Evolutionary conservation across 2,329 filamentous ascomycete genomes (phyloP).

Genomic region (Colletotrichum gloeosporioides): DNA sequence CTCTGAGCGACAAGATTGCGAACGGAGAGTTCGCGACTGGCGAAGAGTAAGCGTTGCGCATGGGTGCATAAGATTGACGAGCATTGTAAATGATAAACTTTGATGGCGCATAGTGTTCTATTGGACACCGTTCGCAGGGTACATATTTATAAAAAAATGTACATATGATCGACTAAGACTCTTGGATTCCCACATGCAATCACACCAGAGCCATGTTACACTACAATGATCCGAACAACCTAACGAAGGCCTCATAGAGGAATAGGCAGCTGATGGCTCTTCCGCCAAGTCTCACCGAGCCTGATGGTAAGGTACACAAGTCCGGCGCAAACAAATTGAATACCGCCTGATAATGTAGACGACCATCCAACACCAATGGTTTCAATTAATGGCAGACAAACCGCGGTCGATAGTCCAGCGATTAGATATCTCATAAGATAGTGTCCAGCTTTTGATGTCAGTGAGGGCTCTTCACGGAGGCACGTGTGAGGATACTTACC

Average conservation of each 20-base stretch:
- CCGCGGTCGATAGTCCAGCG: conserved; percentile 72
- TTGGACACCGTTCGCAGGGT: no score
- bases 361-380: conserved; percentile 83
- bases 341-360: conserved; percentile 61
- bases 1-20: conserved; percentile 36
- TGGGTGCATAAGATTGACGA: background rate
- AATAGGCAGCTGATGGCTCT: background rate
- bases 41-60: background rate
- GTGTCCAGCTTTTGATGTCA: conserved; percentile 79
- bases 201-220: background rate
- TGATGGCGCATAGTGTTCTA: background rate
- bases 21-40: conserved; percentile 33
- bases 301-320: background rate
- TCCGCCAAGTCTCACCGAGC: background rate
- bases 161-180: no score
- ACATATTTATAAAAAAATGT: no score
- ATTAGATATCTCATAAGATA: conserved; percentile 81
- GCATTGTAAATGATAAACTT: background rate
- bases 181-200: fast-evolving
- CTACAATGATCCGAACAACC: no score
- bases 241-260: background rate
- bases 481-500: background rate
- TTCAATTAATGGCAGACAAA: conserved; percentile 75
- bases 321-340: background rate
- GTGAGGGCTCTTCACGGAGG: conserved; percentile 54